Conservation (phyloP, 2,329 filamentous ascomycete species). For the Penicillium sp. region DNA sequence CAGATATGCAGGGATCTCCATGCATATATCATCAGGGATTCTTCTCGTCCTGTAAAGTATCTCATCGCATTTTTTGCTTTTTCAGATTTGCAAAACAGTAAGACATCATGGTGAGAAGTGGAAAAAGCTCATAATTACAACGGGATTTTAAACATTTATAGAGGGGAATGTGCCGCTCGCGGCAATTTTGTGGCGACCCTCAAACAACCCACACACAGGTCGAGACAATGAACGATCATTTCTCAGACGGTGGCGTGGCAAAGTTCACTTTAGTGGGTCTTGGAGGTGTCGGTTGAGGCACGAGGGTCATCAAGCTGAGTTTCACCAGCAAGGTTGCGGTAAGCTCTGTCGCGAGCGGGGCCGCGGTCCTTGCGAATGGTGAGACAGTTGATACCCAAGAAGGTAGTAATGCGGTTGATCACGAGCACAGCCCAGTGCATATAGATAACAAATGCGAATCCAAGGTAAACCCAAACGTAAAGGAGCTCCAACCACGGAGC, state of each 20-base stretch:
- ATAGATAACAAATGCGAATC: conserved; percentile 83
- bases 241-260: background rate
- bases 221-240: background rate
- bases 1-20: conserved; percentile 5
- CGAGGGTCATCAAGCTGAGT: conserved; percentile 9
- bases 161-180: background rate
- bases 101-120: background rate
- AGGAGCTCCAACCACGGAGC: conserved; percentile 68
- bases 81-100: background rate
- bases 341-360: conserved; percentile 36
- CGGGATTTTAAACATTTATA: background rate
- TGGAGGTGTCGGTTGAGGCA: conserved; percentile 6
- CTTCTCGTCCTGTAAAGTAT: background rate
- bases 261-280: conserved; percentile 9
- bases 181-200: background rate
- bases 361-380: conserved; percentile 64
- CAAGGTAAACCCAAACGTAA: conserved; percentile 82
- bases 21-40: conserved; percentile 4
- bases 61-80: background rate
- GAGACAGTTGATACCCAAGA: conserved; percentile 89
- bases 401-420: conserved; percentile 86
- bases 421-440: conserved; percentile 91
- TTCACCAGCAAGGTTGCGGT: conserved; percentile 37
- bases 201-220: background rate
- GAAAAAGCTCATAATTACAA: conserved; percentile 13